Evolutionary conservation across 2,329 filamentous ascomycete genomes (phyloP).

Genomic region (Trematosphaeria pertusa): DNA sequence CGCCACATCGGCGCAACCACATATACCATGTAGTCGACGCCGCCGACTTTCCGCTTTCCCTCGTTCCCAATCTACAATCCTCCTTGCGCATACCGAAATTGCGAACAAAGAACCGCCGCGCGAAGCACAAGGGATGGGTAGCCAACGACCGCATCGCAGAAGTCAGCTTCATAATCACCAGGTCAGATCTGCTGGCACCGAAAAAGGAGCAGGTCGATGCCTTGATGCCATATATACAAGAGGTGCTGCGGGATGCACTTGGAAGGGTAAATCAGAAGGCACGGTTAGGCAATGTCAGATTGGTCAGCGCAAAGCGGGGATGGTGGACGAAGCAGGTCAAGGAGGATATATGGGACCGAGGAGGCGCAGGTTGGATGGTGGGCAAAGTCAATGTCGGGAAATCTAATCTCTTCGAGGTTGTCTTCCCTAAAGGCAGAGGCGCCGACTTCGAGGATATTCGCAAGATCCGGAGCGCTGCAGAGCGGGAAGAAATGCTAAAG

Average conservation of each 20-base stretch:
- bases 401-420: conserved; percentile 84
- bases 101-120: conserved; percentile 80
- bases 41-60: conserved; percentile 94
- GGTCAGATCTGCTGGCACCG: conserved; percentile 84
- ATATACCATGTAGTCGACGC: conserved; percentile 96
- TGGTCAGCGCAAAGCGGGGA: conserved; percentile 81
- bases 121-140: conserved; percentile 70
- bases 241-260: conserved; percentile 78
- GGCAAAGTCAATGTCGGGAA: conserved; percentile 99
- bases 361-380: conserved; percentile 92
- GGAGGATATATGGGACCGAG: conserved; percentile 82
- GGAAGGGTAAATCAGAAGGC: conserved; percentile 71
- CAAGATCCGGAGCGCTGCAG: conserved; percentile 41
- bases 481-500: conserved; percentile 40
- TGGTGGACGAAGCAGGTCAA: conserved; percentile 94
- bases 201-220: conserved; percentile 82
- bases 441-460: conserved; percentile 46
- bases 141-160: conserved; percentile 71
- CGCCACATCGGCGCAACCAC: conserved; percentile 88
- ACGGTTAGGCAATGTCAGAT: conserved; percentile 86
- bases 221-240: conserved; percentile 83
- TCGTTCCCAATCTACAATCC: conserved; percentile 77
- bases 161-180: conserved; percentile 88
- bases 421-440: conserved; percentile 76
- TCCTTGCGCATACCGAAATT: conserved; percentile 75